Evolutionary conservation across 2,329 filamentous ascomycete genomes (phyloP).

Genomic region (Fusarium chuoi): DNA sequence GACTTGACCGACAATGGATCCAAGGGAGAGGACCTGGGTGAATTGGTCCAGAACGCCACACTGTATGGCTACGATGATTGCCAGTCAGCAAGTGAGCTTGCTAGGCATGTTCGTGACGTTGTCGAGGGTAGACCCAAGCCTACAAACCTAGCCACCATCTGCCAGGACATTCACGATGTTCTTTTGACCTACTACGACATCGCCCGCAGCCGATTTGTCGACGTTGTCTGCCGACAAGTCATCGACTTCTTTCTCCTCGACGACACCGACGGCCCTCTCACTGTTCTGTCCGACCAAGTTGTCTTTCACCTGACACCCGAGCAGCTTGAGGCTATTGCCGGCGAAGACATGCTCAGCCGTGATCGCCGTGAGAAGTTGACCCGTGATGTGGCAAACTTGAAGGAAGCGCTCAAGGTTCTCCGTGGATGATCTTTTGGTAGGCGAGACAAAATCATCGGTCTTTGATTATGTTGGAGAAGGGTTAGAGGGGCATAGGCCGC

Average conservation of each 20-base stretch:
- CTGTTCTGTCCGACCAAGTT: constrained; percentile 61
- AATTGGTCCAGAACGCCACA: neutral
- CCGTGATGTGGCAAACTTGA: constrained; percentile 58
- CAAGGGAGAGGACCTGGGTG: neutral
- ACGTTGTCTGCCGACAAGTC: constrained; percentile 69
- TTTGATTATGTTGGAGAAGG: neutral
- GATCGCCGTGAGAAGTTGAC: constrained; percentile 55
- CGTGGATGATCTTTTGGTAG: constrained; percentile 5
- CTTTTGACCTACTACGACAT: constrained; percentile 71
- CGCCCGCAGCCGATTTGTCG: constrained; percentile 69
- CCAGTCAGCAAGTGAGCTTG: neutral
- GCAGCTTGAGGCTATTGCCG: constrained; percentile 66
- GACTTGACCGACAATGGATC: neutral
- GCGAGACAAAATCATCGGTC: neutral
- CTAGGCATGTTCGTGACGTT: neutral
- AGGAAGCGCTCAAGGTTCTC: constrained; percentile 48
- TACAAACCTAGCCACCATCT: constrained; percentile 47
- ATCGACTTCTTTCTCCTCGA: constrained; percentile 64
- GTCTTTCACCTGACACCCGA: constrained; percentile 59
- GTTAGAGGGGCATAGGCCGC: neutral
- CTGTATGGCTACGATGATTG: neutral
- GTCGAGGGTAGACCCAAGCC: neutral
- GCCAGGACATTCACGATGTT: constrained; percentile 68
- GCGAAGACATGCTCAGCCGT: constrained; percentile 60
- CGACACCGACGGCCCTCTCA: constrained; percentile 61